phyloP scores from a whole-genome alignment of 2,329 filamentous ascomycete species.

The Macrophomina phaseolina region DNA sequence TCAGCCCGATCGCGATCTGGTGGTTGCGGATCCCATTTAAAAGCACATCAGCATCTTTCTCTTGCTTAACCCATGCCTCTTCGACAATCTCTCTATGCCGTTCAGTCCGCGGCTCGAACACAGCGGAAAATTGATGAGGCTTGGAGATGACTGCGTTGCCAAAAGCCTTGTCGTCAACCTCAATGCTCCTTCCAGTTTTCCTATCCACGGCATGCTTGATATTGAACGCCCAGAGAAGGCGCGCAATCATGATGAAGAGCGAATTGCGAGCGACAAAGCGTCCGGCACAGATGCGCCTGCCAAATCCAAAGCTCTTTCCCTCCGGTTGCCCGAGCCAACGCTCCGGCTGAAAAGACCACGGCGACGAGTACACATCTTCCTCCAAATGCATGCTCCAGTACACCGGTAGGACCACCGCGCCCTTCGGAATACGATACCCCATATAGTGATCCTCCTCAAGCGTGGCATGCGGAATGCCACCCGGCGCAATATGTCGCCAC shows the following conservation, averaged over 20 bases:
- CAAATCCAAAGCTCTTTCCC: conserved; percentile 52
- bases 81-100: conserved; percentile 33
- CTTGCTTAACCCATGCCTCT: conserved; percentile 30
- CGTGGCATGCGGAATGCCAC: conserved; percentile 52
- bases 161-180: conserved; percentile 36
- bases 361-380: conserved; percentile 36
- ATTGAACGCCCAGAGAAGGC: conserved; percentile 60
- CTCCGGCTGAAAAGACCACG: conserved; percentile 43
- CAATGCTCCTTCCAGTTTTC: conserved; percentile 22
- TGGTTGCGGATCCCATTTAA: conserved; percentile 27
- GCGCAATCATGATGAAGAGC: conserved; percentile 55
- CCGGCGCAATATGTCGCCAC: conserved; percentile 45
- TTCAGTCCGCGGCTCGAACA: conserved; percentile 36
- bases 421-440: conserved; percentile 55
- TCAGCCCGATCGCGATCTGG: conserved; percentile 33
- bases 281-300: conserved; percentile 53
- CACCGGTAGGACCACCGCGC: conserved; percentile 46
- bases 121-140: conserved; percentile 37
- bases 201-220: conserved; percentile 38
- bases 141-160: conserved; percentile 32
- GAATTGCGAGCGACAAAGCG: conserved; percentile 40
- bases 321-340: conserved; percentile 37
- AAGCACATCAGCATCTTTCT: conserved; percentile 28
- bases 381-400: conserved; percentile 34
- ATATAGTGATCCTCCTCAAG: conserved; percentile 54